A percentile compares a stretch with the other conserved stretches of the same genome.
These are phyloP conservation scores for Moniliophthora roreri DNA, from an alignment of 1,284 basidiomycete genomes.

Conservation along the genomic window DNA sequence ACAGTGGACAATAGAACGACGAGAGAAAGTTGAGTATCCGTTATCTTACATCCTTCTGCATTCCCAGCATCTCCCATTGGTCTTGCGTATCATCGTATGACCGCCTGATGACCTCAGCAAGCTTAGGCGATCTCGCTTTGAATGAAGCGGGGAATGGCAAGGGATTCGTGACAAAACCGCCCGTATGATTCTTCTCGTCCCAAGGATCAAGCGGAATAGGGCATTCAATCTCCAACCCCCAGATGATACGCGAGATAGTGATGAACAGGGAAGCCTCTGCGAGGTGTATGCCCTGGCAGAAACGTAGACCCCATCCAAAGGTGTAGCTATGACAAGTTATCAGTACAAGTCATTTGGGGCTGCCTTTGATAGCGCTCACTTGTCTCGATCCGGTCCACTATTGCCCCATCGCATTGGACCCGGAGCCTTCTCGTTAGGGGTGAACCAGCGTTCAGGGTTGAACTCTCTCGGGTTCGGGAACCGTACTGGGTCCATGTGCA, in stretches of 20 bases:
- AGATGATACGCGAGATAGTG: background rate
- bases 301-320: background rate
- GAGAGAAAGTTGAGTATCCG: no score
- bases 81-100: background rate
- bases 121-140: background rate
- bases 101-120: background rate
- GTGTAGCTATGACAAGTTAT: background rate
- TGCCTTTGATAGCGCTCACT: background rate
- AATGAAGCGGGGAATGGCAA: no score
- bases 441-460: conserved; percentile 35
- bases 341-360: no score
- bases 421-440: conserved; percentile 28
- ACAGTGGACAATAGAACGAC: no score
- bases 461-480: conserved; percentile 39
- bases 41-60: background rate
- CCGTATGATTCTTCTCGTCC: conserved; percentile 2
- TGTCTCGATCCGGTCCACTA: background rate
- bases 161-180: background rate
- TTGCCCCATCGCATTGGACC: conserved; percentile 7
- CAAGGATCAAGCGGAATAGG: background rate
- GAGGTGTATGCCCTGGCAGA: background rate
- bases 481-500: conserved; percentile 35
- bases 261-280: background rate
- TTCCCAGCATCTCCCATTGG: background rate
- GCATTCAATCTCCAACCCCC: background rate